Evolutionary conservation across 768 basidiomycete genomes (phyloP).

Genomic region (Imleria badia): DNA sequence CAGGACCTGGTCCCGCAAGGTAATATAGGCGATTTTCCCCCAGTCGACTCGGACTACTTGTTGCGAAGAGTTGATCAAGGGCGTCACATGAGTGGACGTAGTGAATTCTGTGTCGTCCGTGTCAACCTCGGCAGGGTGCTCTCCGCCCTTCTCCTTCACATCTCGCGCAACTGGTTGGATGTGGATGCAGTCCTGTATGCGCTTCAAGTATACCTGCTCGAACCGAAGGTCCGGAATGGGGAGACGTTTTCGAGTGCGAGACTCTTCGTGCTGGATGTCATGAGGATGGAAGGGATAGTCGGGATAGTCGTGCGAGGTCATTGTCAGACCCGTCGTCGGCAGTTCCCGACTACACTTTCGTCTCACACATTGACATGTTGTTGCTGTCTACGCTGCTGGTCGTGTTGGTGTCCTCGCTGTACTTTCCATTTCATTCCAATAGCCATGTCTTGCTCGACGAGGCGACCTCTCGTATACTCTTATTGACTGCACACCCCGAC

Average conservation of each 20-base stretch:
- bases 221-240: conserved; percentile 77
- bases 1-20: conserved; percentile 65
- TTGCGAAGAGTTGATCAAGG: conserved; percentile 32
- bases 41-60: conserved; percentile 50
- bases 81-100: conserved; percentile 27
- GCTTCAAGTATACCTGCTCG: conserved; percentile 68
- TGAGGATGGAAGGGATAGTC: conserved; percentile 18
- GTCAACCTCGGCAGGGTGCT: conserved; percentile 10
- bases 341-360: conserved; percentile 15
- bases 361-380: conserved; percentile 9
- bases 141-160: conserved; percentile 35
- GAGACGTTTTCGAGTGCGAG: conserved; percentile 37
- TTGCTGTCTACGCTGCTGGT: conserved; percentile 14
- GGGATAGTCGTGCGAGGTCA: conserved; percentile 23
- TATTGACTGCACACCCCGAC: conserved; percentile 92
- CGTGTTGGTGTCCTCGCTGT: conserved; percentile 24
- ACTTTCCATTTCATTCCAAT: conserved; percentile 27
- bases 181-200: conserved; percentile 53
- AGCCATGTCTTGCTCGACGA: conserved; percentile 18
- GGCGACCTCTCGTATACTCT: conserved; percentile 39
- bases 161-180: conserved; percentile 30
- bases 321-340: conserved; percentile 19
- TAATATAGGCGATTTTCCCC: conserved; percentile 60
- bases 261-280: conserved; percentile 14
- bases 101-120: conserved; percentile 21